Base-by-base conservation (phyloP, 1,284 basidiomycete genomes). In the Trametes pubescens region DNA sequence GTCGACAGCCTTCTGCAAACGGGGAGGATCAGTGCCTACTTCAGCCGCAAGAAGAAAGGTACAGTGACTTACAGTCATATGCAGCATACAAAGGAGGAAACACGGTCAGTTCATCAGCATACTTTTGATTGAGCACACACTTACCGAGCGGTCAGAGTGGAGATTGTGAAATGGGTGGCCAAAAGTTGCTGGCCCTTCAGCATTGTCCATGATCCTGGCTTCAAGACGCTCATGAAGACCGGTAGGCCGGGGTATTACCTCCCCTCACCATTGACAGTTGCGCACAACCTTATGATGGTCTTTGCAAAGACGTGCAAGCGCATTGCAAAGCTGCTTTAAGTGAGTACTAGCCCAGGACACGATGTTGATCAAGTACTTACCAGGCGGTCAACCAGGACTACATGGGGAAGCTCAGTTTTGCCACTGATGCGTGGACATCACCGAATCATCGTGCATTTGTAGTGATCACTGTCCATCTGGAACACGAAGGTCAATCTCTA, bases 391-490 rank as follows among this genome's bases (percentile, higher is more conserved):
- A 37, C 11, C 26, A 71, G 70, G 59, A 57, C 32, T 14, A 74
- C 56, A 37, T 74, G 57, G 26, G 74, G 67, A 44, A 43, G 46
- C 10, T 75, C 57, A 34, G 57, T 68, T 76, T 76, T 56, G 68
- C 69, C 0, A 77, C 74, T 0, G 74, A 79, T 58, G 69, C 71
- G 0, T 78, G 77, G 76, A 77, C 74, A 1, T 75, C 73, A 0
- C 74, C 74, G 0, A 78, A 77, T 54, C 74, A 75, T 49, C 34
- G 54, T 0, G 69, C 72, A 0, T 75, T 66, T 32, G 57, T 77
- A 6, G 76, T 72, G 0, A 48, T 75, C 21, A 69, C 66, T 0
- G 73, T 74, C 0, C 73, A 77, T 46, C 58, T 76, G 18, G 67
- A 75, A 35, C 35, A 71, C 0, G 40, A 76, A 1, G 75, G 76